Base-by-base conservation (phyloP, 805 yeast genomes). In the Komagataella kurtzmanii region DNA sequence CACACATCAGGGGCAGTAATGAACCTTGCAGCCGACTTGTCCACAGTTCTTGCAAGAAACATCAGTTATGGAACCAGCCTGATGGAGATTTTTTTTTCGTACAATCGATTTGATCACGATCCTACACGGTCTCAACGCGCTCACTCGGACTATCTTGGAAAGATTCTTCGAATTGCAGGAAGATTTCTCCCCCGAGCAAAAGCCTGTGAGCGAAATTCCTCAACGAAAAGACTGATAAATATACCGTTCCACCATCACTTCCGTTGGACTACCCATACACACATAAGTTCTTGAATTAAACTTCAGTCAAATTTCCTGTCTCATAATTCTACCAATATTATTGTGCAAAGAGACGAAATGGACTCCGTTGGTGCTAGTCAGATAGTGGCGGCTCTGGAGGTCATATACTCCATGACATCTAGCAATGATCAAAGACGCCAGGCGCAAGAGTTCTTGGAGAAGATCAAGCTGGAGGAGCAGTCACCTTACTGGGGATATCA, bases 401-500 rank as follows among this genome's bases (percentile, higher is more conserved):
- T 83, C 7, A 81, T 88, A 17, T 86, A 88, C 62, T 79, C 79
- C 45, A 79, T 89, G 17, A 73, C 72, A 54, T 75, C 89, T 2
- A 64, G 77, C 45, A 86, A 87, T 61, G 67, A 66, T 3, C 75
- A 77, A 52, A 65, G 85, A 50, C 71, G 74, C 47, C 71, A 70
- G 53, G 83, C 84, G 6, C 84, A 80, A 58, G 59, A 65, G 63
- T 87, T 88, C 57, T 71, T 93, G 36, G 97, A 89, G 58, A 71
- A 79, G 8, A 78, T 91, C 23, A 90, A 88, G 61, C 68, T 73
- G 47, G 81, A 84, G 55, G 85, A 83, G 7, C 95, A 90, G 62
- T 83, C 95, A 18, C 97, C 99, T 0, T 79, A 71, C 55, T 88
- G 96, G 90, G 97, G 97, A 2, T 91, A 83, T 66, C 88, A 85